phyloP scores from a whole-genome alignment of 2,329 filamentous ascomycete genomes.

The Coniochaeta ligniaria region DNA sequence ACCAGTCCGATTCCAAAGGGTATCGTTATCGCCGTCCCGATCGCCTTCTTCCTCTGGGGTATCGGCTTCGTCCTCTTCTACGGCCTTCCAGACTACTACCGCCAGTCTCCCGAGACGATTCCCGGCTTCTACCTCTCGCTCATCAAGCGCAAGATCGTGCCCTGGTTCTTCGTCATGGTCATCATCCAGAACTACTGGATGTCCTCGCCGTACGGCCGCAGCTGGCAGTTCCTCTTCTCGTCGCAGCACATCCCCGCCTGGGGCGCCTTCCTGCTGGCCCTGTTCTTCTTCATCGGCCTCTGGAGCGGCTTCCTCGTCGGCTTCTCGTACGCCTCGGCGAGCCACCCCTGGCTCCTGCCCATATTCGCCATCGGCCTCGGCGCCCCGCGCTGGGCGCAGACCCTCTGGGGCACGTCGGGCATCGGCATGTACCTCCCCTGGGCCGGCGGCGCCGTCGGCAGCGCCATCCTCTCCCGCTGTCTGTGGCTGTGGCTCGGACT shows the following conservation, averaged over 20 bases:
- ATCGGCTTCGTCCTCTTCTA: constrained; percentile 48
- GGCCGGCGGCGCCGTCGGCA: constrained; percentile 45
- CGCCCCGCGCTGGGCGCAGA: constrained; percentile 60
- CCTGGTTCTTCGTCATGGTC: constrained; percentile 60
- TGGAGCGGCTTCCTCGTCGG: constrained; percentile 46
- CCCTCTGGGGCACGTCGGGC: constrained; percentile 56
- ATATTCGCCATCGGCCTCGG: constrained; percentile 61
- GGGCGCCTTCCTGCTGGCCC: constrained; percentile 48
- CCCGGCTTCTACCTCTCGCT: constrained; percentile 60
- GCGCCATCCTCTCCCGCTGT: constrained; percentile 47
- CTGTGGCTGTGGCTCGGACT: constrained; percentile 64
- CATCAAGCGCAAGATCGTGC: constrained; percentile 54
- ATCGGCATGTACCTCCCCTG: constrained; percentile 57
- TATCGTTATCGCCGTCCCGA: constrained; percentile 46
- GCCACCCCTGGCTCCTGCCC: constrained; percentile 59
- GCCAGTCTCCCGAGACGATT: constrained; percentile 54
- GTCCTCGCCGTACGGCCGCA: constrained; percentile 57
- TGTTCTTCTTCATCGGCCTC: constrained; percentile 45
- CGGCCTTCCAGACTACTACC: constrained; percentile 60
- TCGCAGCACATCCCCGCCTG: constrained; percentile 48
- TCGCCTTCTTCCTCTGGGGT: constrained; percentile 49
- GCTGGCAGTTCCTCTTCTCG: constrained; percentile 58
- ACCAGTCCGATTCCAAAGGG: constrained; percentile 21
- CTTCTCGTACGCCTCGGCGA: constrained; percentile 47
- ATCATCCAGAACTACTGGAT: constrained; percentile 63